These are phyloP conservation scores for Quercus robur DNA, from an alignment of 306 rosid genomes.

Conservation along the genomic window DNA sequence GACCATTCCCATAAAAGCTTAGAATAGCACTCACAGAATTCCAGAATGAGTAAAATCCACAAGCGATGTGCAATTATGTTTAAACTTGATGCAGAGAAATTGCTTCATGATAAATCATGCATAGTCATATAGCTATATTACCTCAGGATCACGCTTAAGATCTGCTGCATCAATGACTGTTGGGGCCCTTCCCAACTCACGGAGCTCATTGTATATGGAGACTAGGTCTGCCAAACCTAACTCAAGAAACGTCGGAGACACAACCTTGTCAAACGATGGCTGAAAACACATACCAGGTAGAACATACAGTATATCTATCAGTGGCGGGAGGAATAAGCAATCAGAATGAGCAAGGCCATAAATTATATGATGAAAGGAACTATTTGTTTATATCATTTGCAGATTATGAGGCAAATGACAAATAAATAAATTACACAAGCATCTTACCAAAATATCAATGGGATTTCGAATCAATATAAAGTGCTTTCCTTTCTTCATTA, in stretches of 20 bases:
- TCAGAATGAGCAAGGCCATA: too few relatives aligned
- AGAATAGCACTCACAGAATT: background rate
- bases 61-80: conserved; percentile 1
- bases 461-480: conserved; percentile 75
- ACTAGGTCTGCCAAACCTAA: conserved; percentile 71
- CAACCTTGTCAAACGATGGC: conserved; percentile 80
- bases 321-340: background rate
- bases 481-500: conserved; percentile 76
- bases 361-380: background rate
- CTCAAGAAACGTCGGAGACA: conserved; percentile 63
- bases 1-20: background rate
- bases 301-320: conserved; percentile 12
- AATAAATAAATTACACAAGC: background rate
- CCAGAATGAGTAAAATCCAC: background rate
- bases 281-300: conserved; percentile 25
- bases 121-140: conserved; percentile 23
- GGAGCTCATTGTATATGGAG: conserved; percentile 58
- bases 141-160: conserved; percentile 72
- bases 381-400: background rate
- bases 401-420: conserved; percentile 2
- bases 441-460: conserved; percentile 68
- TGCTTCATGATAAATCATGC: conserved; percentile 11
- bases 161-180: conserved; percentile 69
- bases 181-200: conserved; percentile 59
- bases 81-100: conserved; percentile 11